Evolutionary conservation across 2,329 filamentous ascomycete genomes (phyloP), one percentile per base, ranked within the genome.

Genomic region (Drechslera avenae): DNA sequence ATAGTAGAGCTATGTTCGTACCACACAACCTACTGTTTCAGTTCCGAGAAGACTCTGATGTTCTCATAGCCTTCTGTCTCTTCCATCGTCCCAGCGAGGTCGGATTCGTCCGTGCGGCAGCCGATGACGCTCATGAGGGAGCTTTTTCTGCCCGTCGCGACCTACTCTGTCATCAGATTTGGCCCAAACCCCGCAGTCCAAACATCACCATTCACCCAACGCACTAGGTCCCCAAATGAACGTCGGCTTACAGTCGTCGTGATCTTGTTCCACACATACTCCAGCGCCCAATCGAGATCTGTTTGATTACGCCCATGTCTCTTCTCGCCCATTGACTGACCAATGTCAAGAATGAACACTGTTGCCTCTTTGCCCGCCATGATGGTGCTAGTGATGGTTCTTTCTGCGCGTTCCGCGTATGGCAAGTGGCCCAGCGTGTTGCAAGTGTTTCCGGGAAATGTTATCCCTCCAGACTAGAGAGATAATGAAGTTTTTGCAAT

Each of bases 311-410:
- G 86, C 19, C 88, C 90, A 75, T 84, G 81, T 62, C 85, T 83
- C 63, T 79, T 82, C 68, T 88, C 79, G 50, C 81, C 87, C 89
- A 96, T 97, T n/a, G 92, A 89, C 66, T 78, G 80, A 50, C 91
- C 92, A 18, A 97, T 79, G 75, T 99, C 94, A 54, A 99, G 76
- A 62, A 99, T 88, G 73, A 94, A 99, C 35, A 97, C 84, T 0
- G 88, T 94, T 7, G 91, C 91, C 78, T 97, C 91, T 73, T 99
- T 99, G 56, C 89, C 86, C 9, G 91, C 88, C 93, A 97, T 97
- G 36, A 8, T 39, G n/a, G 30, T 34, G 43, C 17, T 17, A 8
- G n/a, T 28, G 13, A 23, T 33, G 21, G 28, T 37, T 48, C 21
- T 19, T 46, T 40, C 2, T 31, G 39, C 37, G 44, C 44, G 37